Base-by-base conservation (phyloP, 202 grass and related monocot species). In the Schoenoplectus triqueter region DNA sequence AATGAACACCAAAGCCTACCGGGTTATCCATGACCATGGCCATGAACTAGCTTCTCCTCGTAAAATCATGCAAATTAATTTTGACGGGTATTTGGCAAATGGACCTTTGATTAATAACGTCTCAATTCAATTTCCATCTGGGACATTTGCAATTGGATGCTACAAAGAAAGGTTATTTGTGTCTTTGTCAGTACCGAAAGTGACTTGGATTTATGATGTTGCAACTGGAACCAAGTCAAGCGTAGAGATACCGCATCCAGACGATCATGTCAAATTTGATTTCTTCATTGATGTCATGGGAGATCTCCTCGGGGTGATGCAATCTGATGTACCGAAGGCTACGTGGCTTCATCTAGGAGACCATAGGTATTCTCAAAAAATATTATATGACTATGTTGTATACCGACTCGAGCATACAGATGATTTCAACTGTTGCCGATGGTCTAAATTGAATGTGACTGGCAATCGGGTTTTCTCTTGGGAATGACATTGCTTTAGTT, bases 161-260 rank as follows among this genome's bases (percentile, higher is more conserved):
- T 66, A 66, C 63, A 66, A 66, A 66, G 63, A 7, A 66, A 66
- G 63, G 20, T 39, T 66, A 66, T 66, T 66, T 66, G 7, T 66
- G 63, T 66, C 63, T 66, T 10, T 66, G 7, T 66, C 20, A 21
- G 10, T 10, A 3, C 63, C 61, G 5, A 64, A 20, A 64, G 2
- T 8, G 1, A 64, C 61, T 6, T 64, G 61, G 61, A 4, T 64
- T 64, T 64, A 64, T 64, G 61, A 64, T 2, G 61, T 7, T 20
- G 2, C 61, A 64, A 64, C 61, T 64, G 61, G 61, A 64, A 64
- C 5, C 7, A 64, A 64, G 61, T 20, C 61, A 20, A 64, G 61
- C 18, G 15, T 64, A 64, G 61, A 64, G 61, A 64, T 64, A 20
- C 31, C 61, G 5, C 61, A 64, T 64, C 61, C 17, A 8, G 6